Evolutionary conservation across 1,284 basidiomycete species (phyloP).

Genomic region (Naganishia cerealis): DNA sequence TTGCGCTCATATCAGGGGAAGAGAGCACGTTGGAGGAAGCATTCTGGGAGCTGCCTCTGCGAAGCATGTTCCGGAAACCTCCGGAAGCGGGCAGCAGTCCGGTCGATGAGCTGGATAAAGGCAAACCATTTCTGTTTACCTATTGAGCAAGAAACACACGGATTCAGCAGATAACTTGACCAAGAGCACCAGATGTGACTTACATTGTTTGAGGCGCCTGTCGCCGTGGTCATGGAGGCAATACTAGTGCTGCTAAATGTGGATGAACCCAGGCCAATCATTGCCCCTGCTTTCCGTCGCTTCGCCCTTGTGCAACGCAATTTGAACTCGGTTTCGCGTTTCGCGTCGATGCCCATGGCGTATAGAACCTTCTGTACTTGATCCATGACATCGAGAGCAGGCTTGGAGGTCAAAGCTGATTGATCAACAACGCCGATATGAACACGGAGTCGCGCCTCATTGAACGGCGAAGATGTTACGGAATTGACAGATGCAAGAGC

Average conservation of each 20-base stretch:
- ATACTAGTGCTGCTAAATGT: conserved; percentile 47
- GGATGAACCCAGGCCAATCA: conserved; percentile 47
- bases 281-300: conserved; percentile 62
- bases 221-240: conserved; percentile 70
- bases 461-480: conserved; percentile 23
- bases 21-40: conserved; percentile 44
- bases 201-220: conserved; percentile 76
- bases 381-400: conserved; percentile 81
- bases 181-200: conserved; percentile 46
- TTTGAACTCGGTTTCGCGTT: conserved; percentile 83
- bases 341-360: conserved; percentile 86
- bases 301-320: conserved; percentile 75
- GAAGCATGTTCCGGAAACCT: conserved; percentile 77
- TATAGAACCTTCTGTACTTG: conserved; percentile 77
- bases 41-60: conserved; percentile 74
- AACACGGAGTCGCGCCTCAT: conserved; percentile 60
- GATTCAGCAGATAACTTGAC: conserved; percentile 18
- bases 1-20: conserved; percentile 51
- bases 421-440: conserved; percentile 93
- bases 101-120: conserved; percentile 68
- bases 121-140: conserved; percentile 80
- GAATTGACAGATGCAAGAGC: background rate
- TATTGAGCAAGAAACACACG: conserved; percentile 44
- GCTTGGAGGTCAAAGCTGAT: conserved; percentile 79
- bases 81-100: conserved; percentile 61